Conservation (phyloP, 2,329 filamentous ascomycete genomes). For the Cephalotrichum gorgonifer region DNA sequence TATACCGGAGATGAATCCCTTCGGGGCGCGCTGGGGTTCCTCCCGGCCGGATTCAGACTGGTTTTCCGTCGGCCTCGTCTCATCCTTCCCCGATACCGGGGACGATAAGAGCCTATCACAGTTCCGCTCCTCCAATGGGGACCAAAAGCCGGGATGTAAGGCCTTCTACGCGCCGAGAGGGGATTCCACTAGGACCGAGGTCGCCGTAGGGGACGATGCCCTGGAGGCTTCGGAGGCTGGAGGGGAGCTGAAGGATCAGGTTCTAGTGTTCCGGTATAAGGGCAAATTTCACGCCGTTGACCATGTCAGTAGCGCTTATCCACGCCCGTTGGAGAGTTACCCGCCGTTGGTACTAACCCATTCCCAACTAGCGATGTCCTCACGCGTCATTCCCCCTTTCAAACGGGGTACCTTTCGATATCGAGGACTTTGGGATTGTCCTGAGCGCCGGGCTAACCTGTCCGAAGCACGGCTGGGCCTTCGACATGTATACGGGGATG, state of each 20-base stretch:
- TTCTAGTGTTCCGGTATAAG: constrained; percentile 54
- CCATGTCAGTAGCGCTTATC: constrained; percentile 39
- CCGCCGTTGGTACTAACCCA: not conserved
- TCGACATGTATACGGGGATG: constrained; percentile 54
- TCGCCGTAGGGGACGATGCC: constrained; percentile 22
- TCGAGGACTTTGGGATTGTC: constrained; percentile 60
- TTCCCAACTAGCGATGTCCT: constrained; percentile 44
- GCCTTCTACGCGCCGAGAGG: constrained; percentile 39
- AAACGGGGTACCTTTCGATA: constrained; percentile 53
- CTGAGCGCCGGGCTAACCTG: constrained; percentile 54
- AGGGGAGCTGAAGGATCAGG: constrained; percentile 42
- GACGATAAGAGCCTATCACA: constrained; percentile 27
- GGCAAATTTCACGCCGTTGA: constrained; percentile 58
- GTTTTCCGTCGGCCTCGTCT: constrained; percentile 43
- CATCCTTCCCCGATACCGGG: constrained; percentile 43
- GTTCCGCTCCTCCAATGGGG: constrained; percentile 23
- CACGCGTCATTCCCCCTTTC: constrained; percentile 59
- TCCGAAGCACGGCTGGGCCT: constrained; percentile 62
- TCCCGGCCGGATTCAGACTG: constrained; percentile 26
- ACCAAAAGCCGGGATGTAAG: constrained; percentile 45
- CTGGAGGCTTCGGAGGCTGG: constrained; percentile 15
- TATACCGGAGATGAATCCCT: constrained; percentile 13
- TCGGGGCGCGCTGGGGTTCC: constrained; percentile 12
- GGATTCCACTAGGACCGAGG: constrained; percentile 23
- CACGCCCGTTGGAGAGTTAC: not conserved